phyloP scores from a whole-genome alignment of 306 rosid genomes.

The Cicer pinnatifidum region DNA sequence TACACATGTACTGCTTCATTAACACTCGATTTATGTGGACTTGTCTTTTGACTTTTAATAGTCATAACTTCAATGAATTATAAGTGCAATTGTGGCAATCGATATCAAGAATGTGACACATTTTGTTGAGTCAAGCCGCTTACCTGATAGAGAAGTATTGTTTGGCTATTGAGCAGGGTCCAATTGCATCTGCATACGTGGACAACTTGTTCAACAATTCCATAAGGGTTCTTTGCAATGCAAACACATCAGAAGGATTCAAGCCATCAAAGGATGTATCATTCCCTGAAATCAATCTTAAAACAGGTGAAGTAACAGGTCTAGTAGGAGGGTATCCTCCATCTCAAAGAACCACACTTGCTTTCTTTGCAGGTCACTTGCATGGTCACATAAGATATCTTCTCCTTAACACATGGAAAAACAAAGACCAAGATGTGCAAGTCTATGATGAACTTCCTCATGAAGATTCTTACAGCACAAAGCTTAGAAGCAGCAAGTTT shows the following conservation, averaged over 20 bases:
- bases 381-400: constrained; percentile 64
- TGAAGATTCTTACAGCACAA: constrained; percentile 49
- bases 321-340: constrained; percentile 53
- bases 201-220: constrained; percentile 56
- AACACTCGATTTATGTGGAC: too few species aligned
- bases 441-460: constrained; percentile 54
- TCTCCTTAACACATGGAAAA: constrained; percentile 53
- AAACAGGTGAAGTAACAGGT: constrained; percentile 37
- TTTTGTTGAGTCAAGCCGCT: neutral
- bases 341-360: constrained; percentile 56
- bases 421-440: constrained; percentile 65
- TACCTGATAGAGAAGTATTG: neutral
- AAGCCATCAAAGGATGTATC: constrained; percentile 63
- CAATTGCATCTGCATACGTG: constrained; percentile 46
- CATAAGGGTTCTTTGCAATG: constrained; percentile 70
- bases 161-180: constrained; percentile 52
- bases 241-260: constrained; percentile 71
- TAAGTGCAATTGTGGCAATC: too few species aligned
- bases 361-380: constrained; percentile 62
- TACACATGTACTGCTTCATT: too few species aligned
- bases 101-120: neutral
- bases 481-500: constrained; percentile 61
- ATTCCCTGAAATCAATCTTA: constrained; percentile 59
- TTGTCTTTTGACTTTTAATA: too few species aligned
- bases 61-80: too few species aligned